Percentiles rank a stretch among this genome's conserved stretches.
phyloP scores from a whole-genome alignment of 441 rosid genomes.

The Pelargonium citronellum region DNA sequence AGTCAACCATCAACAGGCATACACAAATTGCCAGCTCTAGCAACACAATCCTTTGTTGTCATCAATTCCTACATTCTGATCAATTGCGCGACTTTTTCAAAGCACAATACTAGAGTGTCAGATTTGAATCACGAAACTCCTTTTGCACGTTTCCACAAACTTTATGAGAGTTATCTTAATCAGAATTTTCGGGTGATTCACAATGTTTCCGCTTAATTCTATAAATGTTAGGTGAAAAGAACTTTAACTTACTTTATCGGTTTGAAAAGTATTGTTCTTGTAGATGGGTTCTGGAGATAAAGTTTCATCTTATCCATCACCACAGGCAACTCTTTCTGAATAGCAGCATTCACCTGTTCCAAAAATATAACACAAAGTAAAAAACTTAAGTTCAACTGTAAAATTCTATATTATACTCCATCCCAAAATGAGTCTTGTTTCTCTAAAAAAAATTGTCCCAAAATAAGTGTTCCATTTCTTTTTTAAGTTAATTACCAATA shows the following conservation, averaged over 20 bases:
- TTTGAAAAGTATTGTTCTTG: slow-evolving; percentile 81
- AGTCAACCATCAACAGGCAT: too few species aligned
- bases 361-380: slow-evolving; percentile 13
- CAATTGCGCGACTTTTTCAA: neutral
- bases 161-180: neutral
- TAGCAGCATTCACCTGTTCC: slow-evolving; percentile 68
- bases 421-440: too few species aligned
- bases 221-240: neutral
- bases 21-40: too few species aligned
- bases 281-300: slow-evolving; percentile 79
- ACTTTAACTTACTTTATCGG: slow-evolving; percentile 69
- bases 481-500: too few species aligned
- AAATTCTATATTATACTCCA: neutral
- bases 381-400: neutral
- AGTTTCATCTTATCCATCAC: slow-evolving; percentile 86
- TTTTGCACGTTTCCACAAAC: neutral
- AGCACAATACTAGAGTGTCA: too few species aligned
- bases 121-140: too few species aligned
- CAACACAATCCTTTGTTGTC: too few species aligned
- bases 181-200: neutral
- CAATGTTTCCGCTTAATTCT: neutral
- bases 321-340: slow-evolving; percentile 62
- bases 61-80: neutral
- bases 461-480: too few species aligned
- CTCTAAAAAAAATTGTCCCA: too few species aligned